phyloP scores from a whole-genome alignment of 2,329 filamentous ascomycete genomes.

The Monosporascus ibericus region DNA sequence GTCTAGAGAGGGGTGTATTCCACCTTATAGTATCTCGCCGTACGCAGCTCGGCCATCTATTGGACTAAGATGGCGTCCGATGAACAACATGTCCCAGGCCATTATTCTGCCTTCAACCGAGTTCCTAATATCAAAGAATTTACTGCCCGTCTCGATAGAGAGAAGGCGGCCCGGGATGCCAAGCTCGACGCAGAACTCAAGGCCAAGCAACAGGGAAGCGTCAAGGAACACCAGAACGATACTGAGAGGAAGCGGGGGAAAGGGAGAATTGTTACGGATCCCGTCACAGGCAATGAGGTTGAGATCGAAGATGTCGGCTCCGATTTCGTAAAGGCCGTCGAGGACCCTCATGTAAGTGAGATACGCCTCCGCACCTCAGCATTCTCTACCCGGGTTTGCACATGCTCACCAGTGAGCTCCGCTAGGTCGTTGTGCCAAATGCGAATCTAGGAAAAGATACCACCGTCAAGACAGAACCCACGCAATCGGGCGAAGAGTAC shows the following conservation, averaged over 20 bases:
- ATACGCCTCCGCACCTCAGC: too few species aligned
- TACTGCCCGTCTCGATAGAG: conserved; percentile 67
- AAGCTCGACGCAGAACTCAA: conserved; percentile 56
- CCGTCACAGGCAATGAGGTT: conserved; percentile 79
- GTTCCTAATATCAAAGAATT: conserved; percentile 86
- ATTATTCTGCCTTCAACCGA: conserved; percentile 78
- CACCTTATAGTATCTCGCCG: not conserved
- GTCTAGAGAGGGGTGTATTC: too few species aligned
- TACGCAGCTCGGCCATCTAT: not conserved
- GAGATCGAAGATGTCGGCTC: conserved; percentile 77
- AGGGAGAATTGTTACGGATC: conserved; percentile 76
- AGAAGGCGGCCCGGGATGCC: conserved; percentile 71
- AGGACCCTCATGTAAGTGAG: conserved; percentile 59
- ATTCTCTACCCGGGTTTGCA: not conserved
- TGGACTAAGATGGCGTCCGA: not conserved
- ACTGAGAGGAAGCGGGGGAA: conserved; percentile 31
- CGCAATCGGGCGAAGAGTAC: conserved; percentile 73
- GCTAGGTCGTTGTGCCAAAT: conserved; percentile 76
- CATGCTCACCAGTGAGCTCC: too few species aligned
- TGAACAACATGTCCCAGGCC: conserved; percentile 27
- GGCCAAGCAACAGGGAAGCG: conserved; percentile 21
- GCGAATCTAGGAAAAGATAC: conserved; percentile 75
- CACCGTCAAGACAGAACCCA: conserved; percentile 62
- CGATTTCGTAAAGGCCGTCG: conserved; percentile 60
- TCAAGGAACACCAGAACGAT: conserved; percentile 37